Evolutionary conservation across 2,329 filamentous ascomycete species (phyloP).

Genomic region (Colletotrichum sp.): DNA sequence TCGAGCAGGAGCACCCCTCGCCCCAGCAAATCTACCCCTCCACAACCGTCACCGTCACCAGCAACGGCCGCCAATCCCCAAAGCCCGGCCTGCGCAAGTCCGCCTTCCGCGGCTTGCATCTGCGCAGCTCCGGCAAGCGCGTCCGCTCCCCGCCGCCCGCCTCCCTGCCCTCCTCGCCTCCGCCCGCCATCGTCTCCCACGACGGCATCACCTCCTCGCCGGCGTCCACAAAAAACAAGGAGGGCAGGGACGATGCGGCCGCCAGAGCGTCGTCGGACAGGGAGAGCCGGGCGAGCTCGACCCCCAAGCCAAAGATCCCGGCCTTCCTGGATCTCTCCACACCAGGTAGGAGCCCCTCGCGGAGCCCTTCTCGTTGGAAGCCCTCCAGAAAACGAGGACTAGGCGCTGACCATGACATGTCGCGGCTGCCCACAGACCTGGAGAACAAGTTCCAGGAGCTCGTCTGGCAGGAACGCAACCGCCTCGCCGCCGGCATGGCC

Average conservation of each 20-base stretch:
- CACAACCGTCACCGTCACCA: conserved; percentile 16
- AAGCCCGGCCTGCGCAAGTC: conserved; percentile 36
- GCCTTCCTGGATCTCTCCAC: conserved; percentile 42
- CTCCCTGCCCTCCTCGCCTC: conserved; percentile 24
- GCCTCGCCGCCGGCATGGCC: conserved; percentile 43
- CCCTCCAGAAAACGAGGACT: conserved; percentile 1
- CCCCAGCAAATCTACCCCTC: conserved; percentile 23
- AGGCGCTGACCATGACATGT: conserved; percentile 5
- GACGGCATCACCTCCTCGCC: conserved; percentile 33
- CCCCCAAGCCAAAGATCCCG: conserved; percentile 35
- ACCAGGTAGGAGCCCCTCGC: conserved; percentile 34
- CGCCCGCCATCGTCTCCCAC: conserved; percentile 37
- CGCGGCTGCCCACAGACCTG: conserved; percentile 2
- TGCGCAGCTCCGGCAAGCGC: conserved; percentile 52
- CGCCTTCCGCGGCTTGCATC: conserved; percentile 49
- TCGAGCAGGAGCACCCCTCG: conserved; percentile 26
- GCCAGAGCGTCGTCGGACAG: neutral
- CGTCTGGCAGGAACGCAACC: conserved; percentile 56
- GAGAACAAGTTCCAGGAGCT: conserved; percentile 56
- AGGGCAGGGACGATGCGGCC: neutral
- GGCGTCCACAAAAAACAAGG: conserved; percentile 6
- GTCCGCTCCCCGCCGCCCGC: conserved; percentile 45
- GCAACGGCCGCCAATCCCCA: neutral
- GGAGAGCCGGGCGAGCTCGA: neutral
- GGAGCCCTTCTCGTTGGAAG: neutral